Evolutionary conservation across 768 basidiomycete genomes (phyloP), one percentile per base, ranked within the genome.

Genomic region (Phylloporus sp.): DNA sequence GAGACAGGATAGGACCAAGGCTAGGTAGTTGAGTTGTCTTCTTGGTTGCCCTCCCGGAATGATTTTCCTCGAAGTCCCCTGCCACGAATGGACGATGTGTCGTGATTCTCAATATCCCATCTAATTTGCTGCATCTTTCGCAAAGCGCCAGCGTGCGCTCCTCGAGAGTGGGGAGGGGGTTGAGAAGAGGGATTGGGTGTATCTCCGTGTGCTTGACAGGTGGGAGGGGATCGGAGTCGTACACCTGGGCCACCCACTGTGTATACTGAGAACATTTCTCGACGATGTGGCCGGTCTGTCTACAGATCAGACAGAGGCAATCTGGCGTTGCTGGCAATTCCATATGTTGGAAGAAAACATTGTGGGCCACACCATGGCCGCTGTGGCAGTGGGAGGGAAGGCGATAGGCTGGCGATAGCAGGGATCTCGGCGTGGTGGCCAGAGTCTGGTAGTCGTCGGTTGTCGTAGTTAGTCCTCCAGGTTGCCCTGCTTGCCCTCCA

Each of bases 231-330:
- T 6, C 22, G n/a, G 22, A 32, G 20, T 13, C n/a, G n/a, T n/a
- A n/a, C n/a, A n/a, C n/a, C 35, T 15, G 27, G 29, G 10, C 10
- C 4, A 16, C 44, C 41, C 20, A 12, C 35, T n/a, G 16, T 16
- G 29, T 22, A 22, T 43, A 55, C 31, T 5, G 16, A 24, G 43
- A 47, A 24, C 52, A 49, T 28, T 31, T 24, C 39, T 45, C 28
- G 6, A 48, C 41, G 51, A 52, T 5, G 47, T 62, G 50, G 4
- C 61, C 53, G 2, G 3, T 18, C 38, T 43, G 35, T 34, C 58
- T 45, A 24, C 58, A 57, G 29, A 49, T 8, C 26, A 59, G 28
- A 27, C 58, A 53, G 29, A 62, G 55, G 38, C 32, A 40, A n/a
- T 38, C 26, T 2, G 20, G n/a, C 24, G 40, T 5, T 18, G 40